phyloP scores from a whole-genome alignment of 1,139 yeast species.

The Lodderomyces beijingensis region DNA sequence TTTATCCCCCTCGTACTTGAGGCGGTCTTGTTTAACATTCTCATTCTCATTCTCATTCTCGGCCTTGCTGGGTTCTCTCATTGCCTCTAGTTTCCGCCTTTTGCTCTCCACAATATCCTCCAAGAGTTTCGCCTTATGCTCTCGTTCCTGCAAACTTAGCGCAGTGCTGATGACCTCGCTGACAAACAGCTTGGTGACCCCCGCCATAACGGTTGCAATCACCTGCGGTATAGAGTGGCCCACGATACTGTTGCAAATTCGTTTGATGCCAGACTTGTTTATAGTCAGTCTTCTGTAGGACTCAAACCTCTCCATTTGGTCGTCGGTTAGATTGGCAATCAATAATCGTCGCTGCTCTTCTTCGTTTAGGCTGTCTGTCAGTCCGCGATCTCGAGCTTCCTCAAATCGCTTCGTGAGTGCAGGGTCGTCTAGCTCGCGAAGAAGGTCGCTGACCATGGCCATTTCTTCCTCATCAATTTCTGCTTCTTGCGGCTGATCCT shows the following conservation, averaged over 20 bases:
- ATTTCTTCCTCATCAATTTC: constrained; percentile 10
- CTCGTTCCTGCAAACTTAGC: constrained; percentile 57
- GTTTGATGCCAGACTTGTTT: constrained; percentile 75
- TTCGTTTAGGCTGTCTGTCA: constrained; percentile 25
- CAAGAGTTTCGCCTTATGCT: constrained; percentile 42
- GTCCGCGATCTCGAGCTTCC: constrained; percentile 20
- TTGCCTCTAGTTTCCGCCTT: constrained; percentile 18
- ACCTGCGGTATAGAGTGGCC: constrained; percentile 84
- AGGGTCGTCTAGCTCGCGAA: constrained; percentile 35
- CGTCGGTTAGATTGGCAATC: constrained; percentile 69
- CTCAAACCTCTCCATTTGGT: constrained; percentile 85
- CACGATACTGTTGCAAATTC: constrained; percentile 71
- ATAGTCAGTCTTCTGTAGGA: constrained; percentile 81
- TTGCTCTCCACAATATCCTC: constrained; percentile 36
- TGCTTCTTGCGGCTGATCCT: constrained; percentile 1
- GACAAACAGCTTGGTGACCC: constrained; percentile 80
- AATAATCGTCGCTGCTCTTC: constrained; percentile 62
- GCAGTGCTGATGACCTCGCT: constrained; percentile 88
- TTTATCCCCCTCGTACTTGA: not conserved
- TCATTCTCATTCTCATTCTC: not conserved
- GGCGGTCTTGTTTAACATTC: constrained; percentile 13
- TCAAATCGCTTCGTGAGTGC: constrained; percentile 31
- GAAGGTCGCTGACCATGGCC: constrained; percentile 15
- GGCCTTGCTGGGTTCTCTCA: not conserved
- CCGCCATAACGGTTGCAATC: constrained; percentile 78